A percentile compares a stretch with the other conserved stretches of the same genome.
These are phyloP conservation scores for Pezizomycotina sp. DNA, from an alignment of 2,329 filamentous ascomycete genomes.

Conservation along the genomic window DNA sequence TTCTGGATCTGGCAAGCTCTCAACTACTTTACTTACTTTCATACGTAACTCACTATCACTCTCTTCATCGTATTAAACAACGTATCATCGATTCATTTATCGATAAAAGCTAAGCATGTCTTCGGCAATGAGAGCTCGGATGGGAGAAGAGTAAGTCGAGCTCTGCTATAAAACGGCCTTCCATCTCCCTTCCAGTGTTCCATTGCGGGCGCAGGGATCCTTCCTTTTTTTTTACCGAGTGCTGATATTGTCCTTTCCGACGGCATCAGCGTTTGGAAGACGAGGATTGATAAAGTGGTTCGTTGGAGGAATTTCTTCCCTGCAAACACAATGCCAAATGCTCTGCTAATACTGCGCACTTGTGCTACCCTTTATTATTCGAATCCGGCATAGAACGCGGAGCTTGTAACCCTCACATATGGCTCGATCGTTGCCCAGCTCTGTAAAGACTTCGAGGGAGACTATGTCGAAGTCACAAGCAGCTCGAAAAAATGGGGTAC, in stretches of 20 bases:
- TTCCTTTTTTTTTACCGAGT: no score
- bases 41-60: no score
- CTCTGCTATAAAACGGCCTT: slow-evolving; percentile 6
- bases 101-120: slow-evolving; percentile 31
- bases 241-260: no score
- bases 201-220: no score
- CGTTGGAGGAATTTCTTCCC: slow-evolving; percentile 9
- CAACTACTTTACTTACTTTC: no score
- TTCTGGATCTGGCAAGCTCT: no score
- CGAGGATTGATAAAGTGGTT: slow-evolving; percentile 26
- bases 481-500: slow-evolving; percentile 97
- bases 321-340: neutral
- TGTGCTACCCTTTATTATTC: neutral
- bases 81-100: neutral
- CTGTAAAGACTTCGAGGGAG: slow-evolving; percentile 86
- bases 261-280: slow-evolving; percentile 24
- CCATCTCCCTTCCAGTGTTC: slow-evolving; percentile 15
- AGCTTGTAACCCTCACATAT: slow-evolving; percentile 92
- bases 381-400: slow-evolving; percentile 41
- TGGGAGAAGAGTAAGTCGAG: slow-evolving; percentile 55
- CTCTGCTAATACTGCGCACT: neutral
- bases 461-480: slow-evolving; percentile 90
- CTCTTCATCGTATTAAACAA: no score
- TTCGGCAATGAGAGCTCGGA: slow-evolving; percentile 48
- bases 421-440: slow-evolving; percentile 93